Base-by-base conservation (phyloP, 768 basidiomycete genomes). In the Boletus patriciae region DNA sequence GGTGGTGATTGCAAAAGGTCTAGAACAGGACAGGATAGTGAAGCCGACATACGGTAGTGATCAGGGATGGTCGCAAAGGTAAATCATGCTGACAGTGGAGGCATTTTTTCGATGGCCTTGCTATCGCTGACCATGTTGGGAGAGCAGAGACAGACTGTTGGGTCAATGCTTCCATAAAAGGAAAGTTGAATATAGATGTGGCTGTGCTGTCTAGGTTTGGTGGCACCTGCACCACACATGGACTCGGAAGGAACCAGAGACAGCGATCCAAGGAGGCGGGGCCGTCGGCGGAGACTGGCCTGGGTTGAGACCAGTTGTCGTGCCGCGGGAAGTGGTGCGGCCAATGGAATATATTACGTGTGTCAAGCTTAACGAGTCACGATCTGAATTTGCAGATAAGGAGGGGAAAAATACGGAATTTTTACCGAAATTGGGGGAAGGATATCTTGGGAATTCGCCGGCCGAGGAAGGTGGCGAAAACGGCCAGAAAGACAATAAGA, bases 401-500 rank as follows among this genome's bases (percentile, higher is more conserved):
- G 63, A 68, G 65, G 68, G 59, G 51, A 72, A 67, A 65, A 68
- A 67, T 65, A 65, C 59, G 67, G 62, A 62, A 71, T 66, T 68
- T 54, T 71, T 71, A 70, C 60, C 61, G 66, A 62, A 62, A 60
- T 65, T 50, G 50, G 55, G 46, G 53, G 52, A 50, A 62, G 60
- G 47, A 54, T 59, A 55, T 58, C 59, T 65, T 65, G 72, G 74
- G 78, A 71, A 73, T 54, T 69, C 62, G 59, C 76, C 73, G 70
- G 67, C 69, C 65, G 71, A 66, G 51, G 54, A 65, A 71, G 55
- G 37, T 46, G 42, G 54, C 69, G 13, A 59, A 69, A 60, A 54
- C 19, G 71, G 70, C 50, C 50, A 50, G 66, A 68, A 74, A 74
- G 73, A 82, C 80, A 81, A 82, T 81, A 82, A 71, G 70, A 66